phyloP scores from a whole-genome alignment of 768 basidiomycete species.

The Rubroboletus pulcherrimus region DNA sequence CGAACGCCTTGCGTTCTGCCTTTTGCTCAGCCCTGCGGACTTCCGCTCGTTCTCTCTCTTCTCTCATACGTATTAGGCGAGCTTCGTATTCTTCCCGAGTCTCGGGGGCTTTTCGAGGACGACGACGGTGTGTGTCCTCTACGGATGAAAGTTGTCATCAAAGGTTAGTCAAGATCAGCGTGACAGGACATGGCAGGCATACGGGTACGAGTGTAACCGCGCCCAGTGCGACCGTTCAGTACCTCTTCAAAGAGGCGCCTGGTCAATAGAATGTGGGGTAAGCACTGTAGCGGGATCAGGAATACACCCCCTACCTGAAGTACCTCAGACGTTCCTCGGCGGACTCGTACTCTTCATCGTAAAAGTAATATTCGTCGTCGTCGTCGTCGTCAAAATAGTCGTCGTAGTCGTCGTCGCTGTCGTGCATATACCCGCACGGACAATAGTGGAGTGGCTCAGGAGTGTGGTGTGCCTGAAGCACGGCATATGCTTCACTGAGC shows the following conservation, averaged over 20 bases:
- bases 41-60: constrained; percentile 54
- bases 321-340: constrained; percentile 36
- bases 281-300: background rate
- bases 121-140: constrained; percentile 22
- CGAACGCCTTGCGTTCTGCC: constrained; percentile 43
- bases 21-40: constrained; percentile 45
- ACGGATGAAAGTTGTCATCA: constrained; percentile 2
- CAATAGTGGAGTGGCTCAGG: constrained; percentile 21
- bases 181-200: constrained; percentile 14
- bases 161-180: constrained; percentile 6
- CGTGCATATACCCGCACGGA: constrained; percentile 22
- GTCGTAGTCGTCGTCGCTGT: constrained; percentile 40
- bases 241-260: constrained; percentile 51
- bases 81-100: constrained; percentile 50
- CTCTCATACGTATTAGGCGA: constrained; percentile 45
- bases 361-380: constrained; percentile 29
- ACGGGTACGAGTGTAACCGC: constrained; percentile 28
- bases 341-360: constrained; percentile 31
- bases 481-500: constrained; percentile 64
- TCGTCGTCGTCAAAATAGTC: constrained; percentile 25
- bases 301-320: constrained; percentile 40
- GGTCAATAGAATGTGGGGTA: constrained; percentile 1
- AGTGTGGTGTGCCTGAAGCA: constrained; percentile 52
- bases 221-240: constrained; percentile 35
- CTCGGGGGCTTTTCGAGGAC: constrained; percentile 33